Evolutionary conservation across 495 filamentous ascomycete species (phyloP).

Genomic region (Amorphotheca resinae): DNA sequence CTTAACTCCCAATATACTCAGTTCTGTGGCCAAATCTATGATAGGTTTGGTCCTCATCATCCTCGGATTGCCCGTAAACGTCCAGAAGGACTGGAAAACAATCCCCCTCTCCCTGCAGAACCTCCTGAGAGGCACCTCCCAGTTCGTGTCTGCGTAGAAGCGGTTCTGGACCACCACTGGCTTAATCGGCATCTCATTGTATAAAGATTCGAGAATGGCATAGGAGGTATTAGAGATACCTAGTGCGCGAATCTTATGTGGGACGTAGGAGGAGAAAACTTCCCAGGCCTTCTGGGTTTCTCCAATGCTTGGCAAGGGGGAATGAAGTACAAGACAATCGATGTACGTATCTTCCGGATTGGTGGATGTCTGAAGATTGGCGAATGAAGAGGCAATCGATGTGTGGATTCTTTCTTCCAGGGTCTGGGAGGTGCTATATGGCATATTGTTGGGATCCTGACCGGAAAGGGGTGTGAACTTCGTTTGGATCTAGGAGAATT

Average conservation of each 20-base stretch:
- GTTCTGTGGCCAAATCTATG: constrained; percentile 34
- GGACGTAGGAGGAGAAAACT: constrained; percentile 51
- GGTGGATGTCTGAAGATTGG: constrained; percentile 37
- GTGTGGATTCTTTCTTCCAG: constrained; percentile 49
- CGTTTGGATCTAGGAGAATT: constrained; percentile 52
- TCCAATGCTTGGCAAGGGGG: constrained; percentile 42
- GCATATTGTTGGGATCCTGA: constrained; percentile 47
- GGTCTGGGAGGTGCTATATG: constrained; percentile 40
- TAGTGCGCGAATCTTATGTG: constrained; percentile 45
- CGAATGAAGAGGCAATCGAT: constrained; percentile 55
- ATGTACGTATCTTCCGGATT: constrained; percentile 43
- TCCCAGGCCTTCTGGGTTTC: constrained; percentile 55
- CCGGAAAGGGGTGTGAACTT: constrained; percentile 57
- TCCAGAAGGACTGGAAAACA: constrained; percentile 71
- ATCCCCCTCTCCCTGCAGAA: constrained; percentile 51
- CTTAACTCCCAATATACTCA: constrained; percentile 30
- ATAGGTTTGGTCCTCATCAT: constrained; percentile 42
- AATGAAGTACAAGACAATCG: constrained; percentile 63
- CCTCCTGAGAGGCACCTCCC: constrained; percentile 45
- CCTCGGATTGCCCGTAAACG: constrained; percentile 55
- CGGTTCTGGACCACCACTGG: constrained; percentile 66
- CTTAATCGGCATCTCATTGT: constrained; percentile 31
- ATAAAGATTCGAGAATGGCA: constrained; percentile 39
- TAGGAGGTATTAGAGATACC: constrained; percentile 62
- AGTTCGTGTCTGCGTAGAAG: constrained; percentile 47